Percentiles rank a stretch among this genome's conserved stretches.
phyloP scores from a whole-genome alignment of 176 grass and related monocot genomes.

The Musa schizocarpa region DNA sequence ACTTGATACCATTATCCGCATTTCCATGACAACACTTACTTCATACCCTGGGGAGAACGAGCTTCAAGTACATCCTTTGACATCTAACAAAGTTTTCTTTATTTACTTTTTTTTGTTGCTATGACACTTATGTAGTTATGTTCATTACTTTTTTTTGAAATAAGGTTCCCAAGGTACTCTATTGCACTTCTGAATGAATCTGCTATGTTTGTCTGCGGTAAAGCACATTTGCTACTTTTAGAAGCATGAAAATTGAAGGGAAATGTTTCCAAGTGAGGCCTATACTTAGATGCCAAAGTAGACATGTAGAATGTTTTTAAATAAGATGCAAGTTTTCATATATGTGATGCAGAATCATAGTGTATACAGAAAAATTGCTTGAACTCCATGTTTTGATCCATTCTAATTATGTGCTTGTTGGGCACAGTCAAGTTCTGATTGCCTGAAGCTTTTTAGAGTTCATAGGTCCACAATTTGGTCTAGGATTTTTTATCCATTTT shows the following conservation, averaged over 20 bases:
- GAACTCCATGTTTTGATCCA: not conserved
- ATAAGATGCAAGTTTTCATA: not conserved
- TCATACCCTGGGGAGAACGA: constrained; percentile 86
- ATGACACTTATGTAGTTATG: not conserved
- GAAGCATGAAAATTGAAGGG: too few relatives aligned
- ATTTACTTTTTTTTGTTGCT: constrained; percentile 1
- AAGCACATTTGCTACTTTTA: too few relatives aligned
- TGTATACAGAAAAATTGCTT: not conserved
- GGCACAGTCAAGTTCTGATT: not conserved
- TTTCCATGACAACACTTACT: constrained; percentile 68
- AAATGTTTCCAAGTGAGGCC: not conserved
- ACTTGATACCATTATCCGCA: constrained; percentile 80
- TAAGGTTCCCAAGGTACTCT: not conserved
- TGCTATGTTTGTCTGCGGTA: too few relatives aligned
- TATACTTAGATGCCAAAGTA: not conserved
- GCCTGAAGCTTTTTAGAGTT: not conserved
- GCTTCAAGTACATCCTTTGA: constrained; percentile 51
- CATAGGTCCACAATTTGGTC: too few relatives aligned
- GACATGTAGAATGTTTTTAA: not conserved
- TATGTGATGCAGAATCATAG: not conserved
- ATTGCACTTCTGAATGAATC: not conserved
- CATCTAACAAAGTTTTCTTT: not conserved
- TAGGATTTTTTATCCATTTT: too few relatives aligned
- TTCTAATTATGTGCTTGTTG: not conserved
- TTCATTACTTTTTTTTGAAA: not conserved